phyloP scores from a whole-genome alignment of 2,329 filamentous ascomycete species.

The Epichloe amarillans region DNA sequence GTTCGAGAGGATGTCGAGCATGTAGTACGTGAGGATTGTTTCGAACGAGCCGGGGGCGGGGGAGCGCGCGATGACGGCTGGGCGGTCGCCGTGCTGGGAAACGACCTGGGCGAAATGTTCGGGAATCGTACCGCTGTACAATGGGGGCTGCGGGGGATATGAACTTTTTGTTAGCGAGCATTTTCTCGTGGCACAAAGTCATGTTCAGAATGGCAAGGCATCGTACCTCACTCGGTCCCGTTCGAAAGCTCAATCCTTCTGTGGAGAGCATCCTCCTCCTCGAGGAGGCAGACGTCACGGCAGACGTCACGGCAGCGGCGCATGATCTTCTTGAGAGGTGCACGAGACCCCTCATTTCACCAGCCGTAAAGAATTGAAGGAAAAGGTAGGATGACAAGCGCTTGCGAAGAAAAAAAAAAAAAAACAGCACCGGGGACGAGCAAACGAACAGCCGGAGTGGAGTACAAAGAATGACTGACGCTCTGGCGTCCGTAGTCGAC shows the following conservation, averaged over 20 bases:
- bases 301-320: no score
- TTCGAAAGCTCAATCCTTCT: slow-evolving; percentile 15
- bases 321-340: no score
- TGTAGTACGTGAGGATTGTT: slow-evolving; percentile 56
- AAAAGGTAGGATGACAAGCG: no score
- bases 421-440: no score
- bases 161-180: background rate
- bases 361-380: no score
- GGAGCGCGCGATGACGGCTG: slow-evolving; percentile 40
- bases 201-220: background rate
- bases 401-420: no score
- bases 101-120: slow-evolving; percentile 59
- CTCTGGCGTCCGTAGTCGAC: no score
- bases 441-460: no score
- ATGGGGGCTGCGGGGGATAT: slow-evolving; percentile 40
- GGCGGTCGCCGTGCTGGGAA: slow-evolving; percentile 47
- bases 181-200: background rate
- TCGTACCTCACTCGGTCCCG: slow-evolving; percentile 17
- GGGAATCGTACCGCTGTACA: slow-evolving; percentile 56
- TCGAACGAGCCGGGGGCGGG: slow-evolving; percentile 32
- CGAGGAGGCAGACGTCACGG: background rate
- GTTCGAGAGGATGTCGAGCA: slow-evolving; percentile 65
- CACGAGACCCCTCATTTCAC: no score
- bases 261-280: slow-evolving; percentile 1
- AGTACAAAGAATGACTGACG: no score